Evolutionary conservation across 805 yeast genomes (phyloP), one percentile per base, ranked within the genome.

Genomic region (Schwanniomyces vanrijiae): DNA sequence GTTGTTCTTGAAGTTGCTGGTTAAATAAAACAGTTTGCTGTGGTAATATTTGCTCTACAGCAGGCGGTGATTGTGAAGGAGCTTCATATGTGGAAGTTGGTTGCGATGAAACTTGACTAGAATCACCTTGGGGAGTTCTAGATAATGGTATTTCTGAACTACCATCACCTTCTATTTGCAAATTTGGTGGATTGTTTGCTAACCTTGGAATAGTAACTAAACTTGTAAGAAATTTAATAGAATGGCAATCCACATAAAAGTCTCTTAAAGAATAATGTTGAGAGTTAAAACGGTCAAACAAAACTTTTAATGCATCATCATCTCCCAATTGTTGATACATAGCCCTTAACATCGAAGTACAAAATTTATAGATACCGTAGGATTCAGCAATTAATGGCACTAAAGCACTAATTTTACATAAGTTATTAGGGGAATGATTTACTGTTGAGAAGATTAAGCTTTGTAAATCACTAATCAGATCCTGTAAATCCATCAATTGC

Each of bases 311-410:
- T 1, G 90, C 92, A 4, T 86, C 96, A 18, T 80, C 87, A 25
- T 82, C 84, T 48, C 84, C 83, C 51, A 87, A 79, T 56, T 88
- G 77, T 56, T 81, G 81, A 59, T 87, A 81, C 82, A 92, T 76
- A 0, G 96, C 97, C 54, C 96, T 80, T 49, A 92, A 71, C 98
- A 92, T 91, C 8, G 96, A 85, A 2, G 89, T 86, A 48, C 87
- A 72, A 58, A 92, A 92, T 65, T 90, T 88, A 67, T 90, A 89
- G 48, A 92, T 90, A 39, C 98, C 98, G 60, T 89, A 91, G 2
- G 95, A 81, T 65, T 92, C 99, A 5, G 92, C 80, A 44, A 92
- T 89, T 66, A 91, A 74, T 2, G 97, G 97, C 31, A 92, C 94
- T 53, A 92, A 72, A 0, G 96, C 90, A 51, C 94, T 81, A 14